phyloP scores from a whole-genome alignment of 345 rosid species.

The Arabidopsis suecica region DNA sequence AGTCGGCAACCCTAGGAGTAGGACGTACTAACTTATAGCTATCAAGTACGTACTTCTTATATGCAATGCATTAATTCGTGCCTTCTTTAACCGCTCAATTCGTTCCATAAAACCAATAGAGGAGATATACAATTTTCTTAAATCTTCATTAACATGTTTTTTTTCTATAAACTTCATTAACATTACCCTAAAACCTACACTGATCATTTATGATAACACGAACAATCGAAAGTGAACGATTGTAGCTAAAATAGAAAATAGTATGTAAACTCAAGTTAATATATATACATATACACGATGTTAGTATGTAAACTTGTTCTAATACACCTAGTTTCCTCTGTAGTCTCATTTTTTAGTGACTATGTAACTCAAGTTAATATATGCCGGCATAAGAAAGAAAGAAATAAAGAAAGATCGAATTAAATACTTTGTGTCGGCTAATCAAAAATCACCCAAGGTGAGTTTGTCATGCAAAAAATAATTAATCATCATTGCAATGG shows the following conservation, averaged over 20 bases:
- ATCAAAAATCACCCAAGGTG: not conserved
- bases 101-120: not conserved
- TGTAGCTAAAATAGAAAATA: not conserved
- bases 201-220: not conserved
- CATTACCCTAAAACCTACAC: not conserved
- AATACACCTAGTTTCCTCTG: not conserved
- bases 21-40: slow-evolving; percentile 22
- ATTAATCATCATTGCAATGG: slow-evolving; percentile 25
- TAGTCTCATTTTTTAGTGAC: not conserved
- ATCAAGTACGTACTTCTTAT: not conserved
- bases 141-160: not conserved
- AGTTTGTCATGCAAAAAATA: slow-evolving; percentile 11
- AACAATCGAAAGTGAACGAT: not conserved
- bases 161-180: not conserved
- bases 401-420: too few relatives aligned
- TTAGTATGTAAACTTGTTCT: too few relatives aligned
- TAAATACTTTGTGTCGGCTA: too few relatives aligned
- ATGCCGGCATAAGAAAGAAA: too few relatives aligned
- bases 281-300: too few relatives aligned
- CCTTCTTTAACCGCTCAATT: slow-evolving; percentile 17
- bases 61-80: slow-evolving; percentile 26
- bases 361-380: not conserved
- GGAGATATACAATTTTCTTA: not conserved
- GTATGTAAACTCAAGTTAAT: too few relatives aligned
- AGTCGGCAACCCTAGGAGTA: slow-evolving; percentile 38